Percentiles rank a stretch among this genome's conserved stretches.
Conservation (phyloP, 2,329 filamentous ascomycete species). For the Xylaria sp. region DNA sequence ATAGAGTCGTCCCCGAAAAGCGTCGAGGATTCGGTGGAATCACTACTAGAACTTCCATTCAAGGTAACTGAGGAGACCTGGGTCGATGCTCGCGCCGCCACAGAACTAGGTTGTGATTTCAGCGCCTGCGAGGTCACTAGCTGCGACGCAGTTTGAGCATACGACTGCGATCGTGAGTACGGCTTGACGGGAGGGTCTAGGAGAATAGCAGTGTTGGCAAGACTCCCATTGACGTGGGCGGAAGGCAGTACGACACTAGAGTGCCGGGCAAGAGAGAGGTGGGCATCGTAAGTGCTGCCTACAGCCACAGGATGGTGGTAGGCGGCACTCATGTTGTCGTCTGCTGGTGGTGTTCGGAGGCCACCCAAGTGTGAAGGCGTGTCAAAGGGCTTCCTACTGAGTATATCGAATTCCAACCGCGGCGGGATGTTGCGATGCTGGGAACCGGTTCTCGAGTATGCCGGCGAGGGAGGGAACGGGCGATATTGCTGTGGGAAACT, state of each 20-base stretch:
- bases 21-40: slow-evolving; percentile 30
- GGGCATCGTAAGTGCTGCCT: slow-evolving; percentile 41
- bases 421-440: slow-evolving; percentile 19
- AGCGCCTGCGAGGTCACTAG: slow-evolving; percentile 16
- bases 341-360: slow-evolving; percentile 47
- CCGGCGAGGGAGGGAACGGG: slow-evolving; percentile 28
- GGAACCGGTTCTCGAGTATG: slow-evolving; percentile 17
- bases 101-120: slow-evolving; percentile 20
- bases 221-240: slow-evolving; percentile 30
- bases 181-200: slow-evolving; percentile 32
- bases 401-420: slow-evolving; percentile 10
- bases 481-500: slow-evolving; percentile 23
- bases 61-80: slow-evolving; percentile 37
- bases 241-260: slow-evolving; percentile 34
- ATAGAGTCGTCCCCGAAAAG: slow-evolving; percentile 36
- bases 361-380: slow-evolving; percentile 33
- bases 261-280: slow-evolving; percentile 39
- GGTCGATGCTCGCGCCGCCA: slow-evolving; percentile 32
- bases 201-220: slow-evolving; percentile 23
- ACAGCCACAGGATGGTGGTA: slow-evolving; percentile 43
- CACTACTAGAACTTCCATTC: slow-evolving; percentile 26
- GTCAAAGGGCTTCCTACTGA: slow-evolving; percentile 20
- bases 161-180: slow-evolving; percentile 30
- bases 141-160: slow-evolving; percentile 32
- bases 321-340: slow-evolving; percentile 48